Base-by-base conservation (phyloP, 2,329 filamentous ascomycete genomes). In the Phialophora chinensis region DNA sequence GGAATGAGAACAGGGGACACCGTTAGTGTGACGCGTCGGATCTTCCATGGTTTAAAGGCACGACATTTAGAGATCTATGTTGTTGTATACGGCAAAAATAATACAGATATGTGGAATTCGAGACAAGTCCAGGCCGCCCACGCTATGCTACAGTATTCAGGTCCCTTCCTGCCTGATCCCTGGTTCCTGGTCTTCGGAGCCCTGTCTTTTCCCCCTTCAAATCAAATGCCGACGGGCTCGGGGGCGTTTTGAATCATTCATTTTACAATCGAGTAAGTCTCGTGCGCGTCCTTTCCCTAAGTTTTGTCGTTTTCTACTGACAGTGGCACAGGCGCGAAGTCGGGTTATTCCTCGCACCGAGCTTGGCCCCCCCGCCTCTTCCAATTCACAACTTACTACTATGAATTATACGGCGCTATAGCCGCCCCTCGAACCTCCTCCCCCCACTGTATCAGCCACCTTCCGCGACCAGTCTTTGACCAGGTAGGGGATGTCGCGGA, bases 401-500 rank as follows among this genome's bases (percentile, higher is more conserved):
- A 10, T n/a, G 38, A n/a, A 44, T 44, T 20, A 97, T 72, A 99
- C 94, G 54, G 95, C 95, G 75, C 92, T 96, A 80, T 99, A 99
- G 1, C 95, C 95, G 54, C 94, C 94, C 74, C 95, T 88, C 66
- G 88, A 90, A 7, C 92, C 91, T 52, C 89, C 86, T 1, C 92
- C 92, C 78, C 96, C 92, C 10, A 98, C 84, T 0, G 92, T 93
- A 75, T 91, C 93, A 56, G 95, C 82, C 23, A 96, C 88, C 72
- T 89, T 87, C 66, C 92, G 86, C 17, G 87, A 84, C 87, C 91
- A 96, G 78, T 99, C 95, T 79, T 94, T 93, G 70, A 97, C 80
- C 62, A 98, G 85, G 76, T 97, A 98, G 2, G 95, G 95, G 23
- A 97, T 81, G 75, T 99, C 95, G 70, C 94, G 89, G 73, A 98